Evolutionary conservation across 1,284 basidiomycete species (phyloP), one percentile per base, ranked within the genome.

Genomic region (Boletus calvinii): DNA sequence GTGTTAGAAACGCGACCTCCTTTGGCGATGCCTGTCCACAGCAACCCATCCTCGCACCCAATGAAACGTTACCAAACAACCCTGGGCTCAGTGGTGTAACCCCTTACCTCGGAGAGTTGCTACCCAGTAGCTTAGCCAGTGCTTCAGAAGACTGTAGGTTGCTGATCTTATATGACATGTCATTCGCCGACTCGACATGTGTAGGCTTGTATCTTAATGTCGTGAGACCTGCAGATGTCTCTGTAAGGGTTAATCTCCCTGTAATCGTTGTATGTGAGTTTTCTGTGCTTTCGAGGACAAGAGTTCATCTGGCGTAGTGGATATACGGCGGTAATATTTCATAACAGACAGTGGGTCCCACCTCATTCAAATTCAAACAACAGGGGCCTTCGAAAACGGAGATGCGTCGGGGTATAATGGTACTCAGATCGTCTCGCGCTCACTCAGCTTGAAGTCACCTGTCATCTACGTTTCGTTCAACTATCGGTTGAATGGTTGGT

Each of bases 381-480:
- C 29, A 59, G 58, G 54, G 17, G 59, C 15, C 4, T 63, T 63
- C 18, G 51, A 46, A 46, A 35, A 3, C 13, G 60, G 62, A 15
- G 62, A 63, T 40, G 47, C 60, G 1, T 64, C 59, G 3, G 50
- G 18, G 11, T 58, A 52, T 35, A 55, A 62, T 20, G 63, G 64
- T 0, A 61, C 59, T 20, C 44, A 47, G n/a, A 53, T 68, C n/a
- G 61, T 69, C 13, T 58, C 55, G 4, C 58, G 64, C 11, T 68
- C 63, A 2, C 31, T 62, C 30, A 29, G 36, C 15, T 50, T 66
- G 32, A 56, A 55, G 47, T 58, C 59, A 29, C 64, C 66, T 0
- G 56, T 65, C 36, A 52, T 73, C 34, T 62, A 64, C 15, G 68
- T 70, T 1, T 66, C 71, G 1, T 53, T 69, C 56, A 73, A 72